Evolutionary conservation across 768 basidiomycete genomes (phyloP).

Genomic region (Suillus luteus): DNA sequence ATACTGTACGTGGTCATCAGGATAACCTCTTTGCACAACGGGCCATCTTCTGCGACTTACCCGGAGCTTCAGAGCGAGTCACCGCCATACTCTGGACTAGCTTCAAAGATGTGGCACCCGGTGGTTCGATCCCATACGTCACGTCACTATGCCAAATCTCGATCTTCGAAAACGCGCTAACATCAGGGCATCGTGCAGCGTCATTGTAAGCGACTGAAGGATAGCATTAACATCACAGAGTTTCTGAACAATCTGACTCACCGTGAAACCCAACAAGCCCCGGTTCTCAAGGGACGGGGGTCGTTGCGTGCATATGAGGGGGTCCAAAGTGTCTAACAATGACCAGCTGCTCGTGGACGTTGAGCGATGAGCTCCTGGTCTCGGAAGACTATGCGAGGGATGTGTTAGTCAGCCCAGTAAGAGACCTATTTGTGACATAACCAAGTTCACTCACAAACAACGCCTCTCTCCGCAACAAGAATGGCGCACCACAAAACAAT

Average conservation of each 20-base stretch:
- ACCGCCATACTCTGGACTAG: constrained; percentile 70
- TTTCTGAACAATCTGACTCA: constrained; percentile 29
- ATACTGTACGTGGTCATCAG: constrained; percentile 47
- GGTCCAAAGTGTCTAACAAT: constrained; percentile 72
- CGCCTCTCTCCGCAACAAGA: constrained; percentile 73
- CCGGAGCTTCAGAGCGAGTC: constrained; percentile 84
- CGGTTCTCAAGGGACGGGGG: constrained; percentile 66
- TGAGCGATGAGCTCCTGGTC: constrained; percentile 58
- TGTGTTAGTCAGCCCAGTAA: background rate
- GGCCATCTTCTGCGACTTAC: constrained; percentile 35
- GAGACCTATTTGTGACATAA: background rate
- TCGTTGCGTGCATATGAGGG: constrained; percentile 82
- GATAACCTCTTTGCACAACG: background rate
- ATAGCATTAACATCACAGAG: constrained; percentile 11
- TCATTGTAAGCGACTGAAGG: constrained; percentile 69
- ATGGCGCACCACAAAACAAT: constrained; percentile 44
- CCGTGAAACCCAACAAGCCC: constrained; percentile 73
- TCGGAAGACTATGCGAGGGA: constrained; percentile 56
- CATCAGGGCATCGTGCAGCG: constrained; percentile 60
- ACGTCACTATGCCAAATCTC: constrained; percentile 87
- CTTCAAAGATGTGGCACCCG: constrained; percentile 75
- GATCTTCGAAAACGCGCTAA: constrained; percentile 64
- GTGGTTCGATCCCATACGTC: constrained; percentile 78
- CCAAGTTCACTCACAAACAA: constrained; percentile 57
- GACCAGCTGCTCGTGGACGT: constrained; percentile 69